A percentile compares a stretch with the other conserved stretches of the same genome.
Conservation (phyloP, 2,329 filamentous ascomycete genomes). For the Orbilia ellipsospora region DNA sequence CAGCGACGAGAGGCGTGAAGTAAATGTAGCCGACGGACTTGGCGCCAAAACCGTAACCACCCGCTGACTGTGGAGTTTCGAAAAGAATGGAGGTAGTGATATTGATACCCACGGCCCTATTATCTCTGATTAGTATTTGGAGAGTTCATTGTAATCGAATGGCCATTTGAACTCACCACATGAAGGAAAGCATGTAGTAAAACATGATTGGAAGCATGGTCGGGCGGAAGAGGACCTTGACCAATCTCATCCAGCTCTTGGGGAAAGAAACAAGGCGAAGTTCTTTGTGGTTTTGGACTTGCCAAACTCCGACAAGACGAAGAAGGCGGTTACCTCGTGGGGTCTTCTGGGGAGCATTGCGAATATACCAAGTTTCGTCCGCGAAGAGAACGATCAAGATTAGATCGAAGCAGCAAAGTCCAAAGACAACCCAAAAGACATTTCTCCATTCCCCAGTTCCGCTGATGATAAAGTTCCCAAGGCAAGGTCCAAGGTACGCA, state of each 20-base stretch:
- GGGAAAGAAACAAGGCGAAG: conserved; percentile 59
- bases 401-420: conserved; percentile 61
- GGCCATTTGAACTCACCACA: conserved; percentile 51
- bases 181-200: conserved; percentile 57
- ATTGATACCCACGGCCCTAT: conserved; percentile 58
- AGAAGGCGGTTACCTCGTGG: conserved; percentile 57
- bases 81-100: conserved; percentile 58
- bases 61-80: conserved; percentile 43
- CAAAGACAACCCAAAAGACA: conserved; percentile 66
- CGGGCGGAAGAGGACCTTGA: conserved; percentile 54
- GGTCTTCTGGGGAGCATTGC: conserved; percentile 63
- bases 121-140: neutral
- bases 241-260: conserved; percentile 57
- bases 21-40: conserved; percentile 57
- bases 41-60: conserved; percentile 57
- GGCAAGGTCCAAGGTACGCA: conserved; percentile 63
- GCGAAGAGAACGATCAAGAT: conserved; percentile 64
- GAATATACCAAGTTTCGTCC: conserved; percentile 67
- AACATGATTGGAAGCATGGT: conserved; percentile 55
- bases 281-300: conserved; percentile 60
- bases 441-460: conserved; percentile 64
- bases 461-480: conserved; percentile 66
- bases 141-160: neutral
- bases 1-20: conserved; percentile 60
- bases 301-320: conserved; percentile 60